These are phyloP conservation scores for Calonectria ilicicola DNA, from an alignment of 2,329 filamentous ascomycete genomes.

Conservation along the genomic window DNA sequence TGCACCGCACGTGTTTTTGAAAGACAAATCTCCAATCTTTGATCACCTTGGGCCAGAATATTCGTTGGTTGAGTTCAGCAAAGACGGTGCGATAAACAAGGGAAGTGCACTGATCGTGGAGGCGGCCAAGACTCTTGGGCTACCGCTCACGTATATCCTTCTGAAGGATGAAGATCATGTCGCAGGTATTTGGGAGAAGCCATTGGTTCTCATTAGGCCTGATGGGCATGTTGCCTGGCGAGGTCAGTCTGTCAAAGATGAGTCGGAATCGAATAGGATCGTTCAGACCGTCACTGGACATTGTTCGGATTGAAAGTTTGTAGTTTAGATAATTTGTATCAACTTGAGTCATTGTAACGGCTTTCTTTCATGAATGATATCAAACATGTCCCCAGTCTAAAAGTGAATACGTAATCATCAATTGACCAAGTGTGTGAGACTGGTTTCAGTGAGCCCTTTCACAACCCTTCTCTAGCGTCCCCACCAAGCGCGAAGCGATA, in stretches of 20 bases:
- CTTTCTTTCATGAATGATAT: too few species aligned
- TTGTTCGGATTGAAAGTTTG: background rate
- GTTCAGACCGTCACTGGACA: background rate
- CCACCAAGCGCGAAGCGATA: too few species aligned
- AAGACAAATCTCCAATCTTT: background rate
- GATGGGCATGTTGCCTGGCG: conserved; percentile 14
- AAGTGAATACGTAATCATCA: too few species aligned
- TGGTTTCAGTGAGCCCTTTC: too few species aligned
- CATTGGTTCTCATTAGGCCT: background rate
- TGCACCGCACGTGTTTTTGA: conserved; percentile 19
- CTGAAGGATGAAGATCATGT: background rate
- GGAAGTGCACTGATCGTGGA: background rate
- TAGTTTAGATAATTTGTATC: too few species aligned
- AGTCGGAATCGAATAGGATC: background rate
- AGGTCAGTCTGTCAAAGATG: background rate
- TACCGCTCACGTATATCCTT: background rate
- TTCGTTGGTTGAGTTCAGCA: background rate
- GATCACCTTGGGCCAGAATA: background rate
- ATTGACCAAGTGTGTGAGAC: too few species aligned
- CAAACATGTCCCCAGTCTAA: too few species aligned
- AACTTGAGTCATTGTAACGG: too few species aligned
- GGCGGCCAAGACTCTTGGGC: background rate
- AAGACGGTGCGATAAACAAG: background rate
- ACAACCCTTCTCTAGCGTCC: too few species aligned
- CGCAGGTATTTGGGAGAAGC: background rate